Conservation (phyloP, 179 eudicot species). For the Silene noctiflora region DNA sequence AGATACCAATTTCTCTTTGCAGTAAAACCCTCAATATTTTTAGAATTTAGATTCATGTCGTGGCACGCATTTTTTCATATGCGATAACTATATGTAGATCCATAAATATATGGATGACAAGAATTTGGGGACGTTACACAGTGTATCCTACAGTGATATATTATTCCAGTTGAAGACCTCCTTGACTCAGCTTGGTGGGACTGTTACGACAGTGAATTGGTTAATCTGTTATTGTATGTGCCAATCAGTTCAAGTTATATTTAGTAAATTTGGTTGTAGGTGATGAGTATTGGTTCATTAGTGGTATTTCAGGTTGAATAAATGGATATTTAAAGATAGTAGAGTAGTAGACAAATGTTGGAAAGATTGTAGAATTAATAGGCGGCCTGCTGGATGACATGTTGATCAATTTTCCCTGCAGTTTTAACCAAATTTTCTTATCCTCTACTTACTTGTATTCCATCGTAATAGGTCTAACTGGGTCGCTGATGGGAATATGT, state of each 20-base stretch:
- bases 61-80: not conserved
- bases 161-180: not conserved
- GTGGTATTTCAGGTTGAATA: not conserved
- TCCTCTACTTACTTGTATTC: no score
- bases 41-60: conserved; percentile 2
- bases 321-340: not conserved
- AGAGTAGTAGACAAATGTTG: not conserved
- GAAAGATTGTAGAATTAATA: not conserved
- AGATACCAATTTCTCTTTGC: not conserved
- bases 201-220: not conserved
- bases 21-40: not conserved
- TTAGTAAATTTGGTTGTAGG: not conserved
- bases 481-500: conserved; percentile 4
- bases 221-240: not conserved
- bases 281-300: conserved; percentile 6
- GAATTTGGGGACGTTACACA: not conserved
- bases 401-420: not conserved
- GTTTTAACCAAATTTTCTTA: not conserved
- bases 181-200: not conserved
- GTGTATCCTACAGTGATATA: not conserved
- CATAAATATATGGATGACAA: not conserved
- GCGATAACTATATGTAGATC: conserved; percentile 2
- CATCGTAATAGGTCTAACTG: not conserved
- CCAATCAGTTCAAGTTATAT: not conserved
- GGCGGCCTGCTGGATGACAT: not conserved